A percentile compares a stretch with the other conserved stretches of the same genome.
Evolutionary conservation across 768 basidiomycete species (phyloP).

Genomic region (Lactarius hatsudake): DNA sequence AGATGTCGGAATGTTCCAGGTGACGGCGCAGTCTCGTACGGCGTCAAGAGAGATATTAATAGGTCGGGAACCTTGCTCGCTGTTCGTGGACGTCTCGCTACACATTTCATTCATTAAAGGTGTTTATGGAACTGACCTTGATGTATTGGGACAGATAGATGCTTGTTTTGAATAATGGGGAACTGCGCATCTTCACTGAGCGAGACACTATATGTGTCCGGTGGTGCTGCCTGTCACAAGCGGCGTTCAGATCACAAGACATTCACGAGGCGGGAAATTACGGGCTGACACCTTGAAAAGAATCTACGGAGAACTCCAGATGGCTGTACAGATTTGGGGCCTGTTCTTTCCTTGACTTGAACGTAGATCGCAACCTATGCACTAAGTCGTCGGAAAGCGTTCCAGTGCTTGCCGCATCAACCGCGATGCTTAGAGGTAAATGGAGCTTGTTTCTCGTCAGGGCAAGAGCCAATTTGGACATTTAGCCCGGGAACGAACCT

Average conservation of each 20-base stretch:
- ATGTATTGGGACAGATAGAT: conserved; percentile 24
- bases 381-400: background rate
- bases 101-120: conserved; percentile 1
- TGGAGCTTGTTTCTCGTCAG: conserved; percentile 18
- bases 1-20: conserved; percentile 44
- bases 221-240: conserved; percentile 6
- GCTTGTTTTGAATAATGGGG: conserved; percentile 16
- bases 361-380: conserved; percentile 6
- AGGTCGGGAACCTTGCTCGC: conserved; percentile 32
- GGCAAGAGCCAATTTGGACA: background rate
- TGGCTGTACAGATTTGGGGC: conserved; percentile 14
- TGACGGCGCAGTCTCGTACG: conserved; percentile 43
- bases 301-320: conserved; percentile 17
- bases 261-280: conserved; percentile 15
- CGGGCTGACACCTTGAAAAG: conserved; percentile 23
- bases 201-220: conserved; percentile 18
- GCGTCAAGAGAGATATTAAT: conserved; percentile 41
- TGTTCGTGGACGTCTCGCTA: conserved; percentile 11
- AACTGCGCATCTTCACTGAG: conserved; percentile 10
- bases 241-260: conserved; percentile 13
- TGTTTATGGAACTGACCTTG: conserved; percentile 13
- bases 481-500: conserved; percentile 16
- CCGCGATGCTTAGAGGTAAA: conserved; percentile 20
- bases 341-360: conserved; percentile 17
- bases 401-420: conserved; percentile 6